Evolutionary conservation across 345 rosid genomes (phyloP).

Genomic region (Corchorus olitorius): DNA sequence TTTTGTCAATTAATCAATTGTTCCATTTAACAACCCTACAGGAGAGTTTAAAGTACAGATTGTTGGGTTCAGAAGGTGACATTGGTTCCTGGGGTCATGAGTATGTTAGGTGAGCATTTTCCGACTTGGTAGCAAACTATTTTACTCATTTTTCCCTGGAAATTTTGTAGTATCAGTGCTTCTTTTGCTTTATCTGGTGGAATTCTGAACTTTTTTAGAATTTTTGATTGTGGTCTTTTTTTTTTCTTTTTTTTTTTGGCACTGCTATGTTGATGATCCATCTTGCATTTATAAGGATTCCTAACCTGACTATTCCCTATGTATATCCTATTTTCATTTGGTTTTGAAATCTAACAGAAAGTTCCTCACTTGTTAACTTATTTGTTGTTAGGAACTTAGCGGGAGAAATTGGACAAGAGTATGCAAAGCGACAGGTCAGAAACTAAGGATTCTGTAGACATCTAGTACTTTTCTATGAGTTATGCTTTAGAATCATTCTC

Average conservation of each 20-base stretch:
- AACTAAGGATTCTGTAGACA: neutral
- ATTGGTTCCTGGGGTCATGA: conserved; percentile 99
- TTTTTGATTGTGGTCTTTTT: neutral
- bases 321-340: neutral
- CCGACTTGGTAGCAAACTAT: neutral
- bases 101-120: conserved; percentile 68
- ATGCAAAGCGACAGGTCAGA: conserved; percentile 71
- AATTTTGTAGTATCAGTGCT: neutral
- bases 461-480: neutral
- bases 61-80: conserved; percentile 86
- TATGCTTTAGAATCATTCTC: conserved; percentile 20
- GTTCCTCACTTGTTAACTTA: neutral
- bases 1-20: neutral
- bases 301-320: neutral
- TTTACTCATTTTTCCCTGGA: neutral
- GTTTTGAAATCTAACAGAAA: neutral
- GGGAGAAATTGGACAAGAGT: conserved; percentile 84
- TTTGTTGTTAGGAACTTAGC: conserved; percentile 70
- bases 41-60: conserved; percentile 90
- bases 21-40: conserved; percentile 33
- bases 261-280: neutral
- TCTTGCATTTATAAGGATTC: neutral
- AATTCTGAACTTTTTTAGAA: neutral
- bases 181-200: neutral
- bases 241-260: neutral